These are phyloP conservation scores for Termitomyces sp. DNA, from an alignment of 768 basidiomycete species.

Conservation along the genomic window DNA sequence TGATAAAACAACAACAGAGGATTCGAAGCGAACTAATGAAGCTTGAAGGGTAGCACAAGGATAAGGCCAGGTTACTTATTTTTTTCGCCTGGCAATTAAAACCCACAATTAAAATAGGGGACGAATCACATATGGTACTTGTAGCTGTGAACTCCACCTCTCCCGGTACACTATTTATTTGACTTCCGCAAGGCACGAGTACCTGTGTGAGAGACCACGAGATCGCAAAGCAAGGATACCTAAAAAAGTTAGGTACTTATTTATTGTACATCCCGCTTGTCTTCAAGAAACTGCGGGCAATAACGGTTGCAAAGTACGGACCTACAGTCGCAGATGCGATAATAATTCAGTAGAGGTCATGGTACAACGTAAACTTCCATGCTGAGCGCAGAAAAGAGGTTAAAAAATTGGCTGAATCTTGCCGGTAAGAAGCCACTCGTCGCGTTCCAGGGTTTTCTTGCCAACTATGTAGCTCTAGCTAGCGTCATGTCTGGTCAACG, in stretches of 20 bases:
- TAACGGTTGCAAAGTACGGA: neutral
- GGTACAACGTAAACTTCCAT: neutral
- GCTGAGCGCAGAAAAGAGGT: no score
- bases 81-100: no score
- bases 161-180: neutral
- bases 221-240: neutral
- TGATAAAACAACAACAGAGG: neutral
- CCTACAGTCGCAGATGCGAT: neutral
- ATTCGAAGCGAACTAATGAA: neutral
- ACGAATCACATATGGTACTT: neutral
- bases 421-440: neutral
- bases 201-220: neutral
- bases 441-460: neutral
- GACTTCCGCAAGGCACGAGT: neutral
- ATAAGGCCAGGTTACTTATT: neutral
- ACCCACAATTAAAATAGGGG: neutral
- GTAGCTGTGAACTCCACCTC: no score
- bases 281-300: no score
- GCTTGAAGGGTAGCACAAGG: neutral
- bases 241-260: neutral
- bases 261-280: neutral
- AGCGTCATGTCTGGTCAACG: neutral
- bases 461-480: neutral
- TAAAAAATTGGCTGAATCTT: neutral
- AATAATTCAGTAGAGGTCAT: neutral